These are phyloP conservation scores for Cajanus cajan DNA, from an alignment of 306 rosid genomes.

Conservation along the genomic window DNA sequence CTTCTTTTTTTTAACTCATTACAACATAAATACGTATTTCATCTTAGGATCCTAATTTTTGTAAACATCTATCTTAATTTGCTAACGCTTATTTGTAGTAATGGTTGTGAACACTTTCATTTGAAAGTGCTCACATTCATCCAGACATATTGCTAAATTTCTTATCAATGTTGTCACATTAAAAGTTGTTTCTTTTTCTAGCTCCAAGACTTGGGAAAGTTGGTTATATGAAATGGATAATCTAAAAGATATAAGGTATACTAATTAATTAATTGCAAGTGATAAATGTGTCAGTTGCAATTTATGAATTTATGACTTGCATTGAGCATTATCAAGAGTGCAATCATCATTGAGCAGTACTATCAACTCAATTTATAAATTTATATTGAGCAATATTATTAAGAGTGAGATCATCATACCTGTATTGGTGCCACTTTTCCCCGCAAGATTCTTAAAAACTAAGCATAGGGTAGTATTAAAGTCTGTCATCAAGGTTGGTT, in stretches of 20 bases:
- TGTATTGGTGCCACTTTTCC: conserved; percentile 59
- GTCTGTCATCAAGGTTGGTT: conserved; percentile 53
- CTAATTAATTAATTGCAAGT: not conserved
- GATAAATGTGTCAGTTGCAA: too few species aligned
- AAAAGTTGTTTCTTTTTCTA: not conserved
- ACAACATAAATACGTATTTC: not conserved
- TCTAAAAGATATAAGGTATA: not conserved
- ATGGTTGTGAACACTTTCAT: too few species aligned
- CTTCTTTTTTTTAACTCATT: too few species aligned
- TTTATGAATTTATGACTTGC: not conserved
- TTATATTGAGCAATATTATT: too few species aligned
- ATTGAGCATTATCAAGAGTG: too few species aligned
- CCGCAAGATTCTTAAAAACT: conserved; percentile 71
- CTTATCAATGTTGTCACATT: not conserved
- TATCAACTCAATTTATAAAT: too few species aligned
- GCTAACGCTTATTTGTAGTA: not conserved
- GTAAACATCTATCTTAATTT: not conserved
- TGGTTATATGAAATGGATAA: not conserved
- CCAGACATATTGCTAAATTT: not conserved
- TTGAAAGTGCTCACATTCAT: not conserved
- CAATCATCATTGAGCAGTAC: too few species aligned
- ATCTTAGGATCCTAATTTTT: not conserved
- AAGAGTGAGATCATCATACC: conserved; percentile 43
- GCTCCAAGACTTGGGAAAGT: not conserved
- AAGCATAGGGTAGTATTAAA: conserved; percentile 87